Evolutionary conservation across 2,329 filamentous ascomycete species (phyloP), one percentile per base, ranked within the genome.

Genomic region (Claviceps africana): DNA sequence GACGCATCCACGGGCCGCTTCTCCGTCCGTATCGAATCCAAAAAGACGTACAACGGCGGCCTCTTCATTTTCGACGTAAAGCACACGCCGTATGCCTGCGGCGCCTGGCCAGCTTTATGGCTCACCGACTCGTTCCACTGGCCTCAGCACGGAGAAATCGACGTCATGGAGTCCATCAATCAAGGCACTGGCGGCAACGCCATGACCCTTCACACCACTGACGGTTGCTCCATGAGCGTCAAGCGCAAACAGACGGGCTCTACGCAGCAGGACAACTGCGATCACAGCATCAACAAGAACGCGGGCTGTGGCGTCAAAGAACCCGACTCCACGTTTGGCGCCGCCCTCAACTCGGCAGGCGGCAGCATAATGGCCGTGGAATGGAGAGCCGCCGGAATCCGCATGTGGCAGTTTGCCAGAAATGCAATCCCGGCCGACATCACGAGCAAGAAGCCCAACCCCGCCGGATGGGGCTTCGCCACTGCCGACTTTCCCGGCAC

Each of bases 61-160:
- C 74, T 85, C n/a, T 85, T 84, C 66, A 68, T 85, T 59, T 85
- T 85, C 59, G 80, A 85, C 60, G 70, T 85, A 56, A 71, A 75
- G 55, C 81, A 84, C 65, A 77, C 77, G 0, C 82, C 81, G 0
- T 77, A 72, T 58, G 81, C 79, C 43, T 85, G 81, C 60, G 79
- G 73, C 3, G 79, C 75, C 22, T 85, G 79, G 82, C 79, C 80
- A 2, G 75, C 83, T 0, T 71, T 86, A 11, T 86, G 83, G 83
- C 70, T 86, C 7, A 71, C 73, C 0, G 82, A 86, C 61, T 67
- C 72, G 1, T 65, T 62, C 57, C 74, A 81, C 66, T 83, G 82
- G 82, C 82, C 83, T 3, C 58, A 62, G 5, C 72, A 83, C 56
- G 82, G 82, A 54, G 82, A 85, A 63, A 82, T 83, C 55, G 80